These are phyloP conservation scores for Pleurotus citrinopileatus DNA, from an alignment of 768 basidiomycete genomes.

Conservation along the genomic window DNA sequence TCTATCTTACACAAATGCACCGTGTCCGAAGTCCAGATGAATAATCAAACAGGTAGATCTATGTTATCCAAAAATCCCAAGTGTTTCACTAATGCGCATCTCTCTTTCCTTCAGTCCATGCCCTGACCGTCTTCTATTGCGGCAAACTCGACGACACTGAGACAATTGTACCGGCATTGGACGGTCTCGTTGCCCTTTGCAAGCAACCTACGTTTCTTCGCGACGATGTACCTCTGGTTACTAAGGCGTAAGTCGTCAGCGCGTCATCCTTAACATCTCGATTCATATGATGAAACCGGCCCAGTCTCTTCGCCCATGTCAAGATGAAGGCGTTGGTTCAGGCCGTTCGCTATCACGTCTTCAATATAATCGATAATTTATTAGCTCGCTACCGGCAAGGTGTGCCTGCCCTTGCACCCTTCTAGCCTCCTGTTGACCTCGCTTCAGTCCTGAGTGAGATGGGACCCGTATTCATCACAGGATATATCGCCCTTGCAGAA, in stretches of 20 bases:
- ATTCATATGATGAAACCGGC: too few species aligned
- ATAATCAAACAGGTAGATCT: constrained; percentile 76
- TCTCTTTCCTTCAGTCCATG: constrained; percentile 53
- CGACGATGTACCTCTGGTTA: constrained; percentile 59
- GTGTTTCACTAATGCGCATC: neutral
- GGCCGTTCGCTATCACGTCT: constrained; percentile 77
- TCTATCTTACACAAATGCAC: constrained; percentile 55
- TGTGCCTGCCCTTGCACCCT: constrained; percentile 24
- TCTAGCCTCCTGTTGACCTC: constrained; percentile 4
- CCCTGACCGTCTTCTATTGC: constrained; percentile 79
- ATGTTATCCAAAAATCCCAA: neutral
- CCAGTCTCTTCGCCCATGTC: constrained; percentile 73
- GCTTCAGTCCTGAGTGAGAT: constrained; percentile 63
- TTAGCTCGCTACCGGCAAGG: constrained; percentile 70
- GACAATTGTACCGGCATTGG: constrained; percentile 78
- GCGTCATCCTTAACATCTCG: too few species aligned
- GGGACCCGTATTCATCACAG: constrained; percentile 68
- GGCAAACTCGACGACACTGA: constrained; percentile 86
- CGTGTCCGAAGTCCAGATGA: constrained; percentile 54
- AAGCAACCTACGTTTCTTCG: constrained; percentile 60
- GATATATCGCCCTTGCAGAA: constrained; percentile 80
- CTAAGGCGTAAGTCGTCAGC: constrained; percentile 58
- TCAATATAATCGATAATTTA: constrained; percentile 75
- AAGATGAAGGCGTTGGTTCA: constrained; percentile 83
- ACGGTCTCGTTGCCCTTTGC: constrained; percentile 69